These are phyloP conservation scores for Debaryomyces hansenii DNA, from an alignment of 805 yeast species.

Conservation along the genomic window DNA sequence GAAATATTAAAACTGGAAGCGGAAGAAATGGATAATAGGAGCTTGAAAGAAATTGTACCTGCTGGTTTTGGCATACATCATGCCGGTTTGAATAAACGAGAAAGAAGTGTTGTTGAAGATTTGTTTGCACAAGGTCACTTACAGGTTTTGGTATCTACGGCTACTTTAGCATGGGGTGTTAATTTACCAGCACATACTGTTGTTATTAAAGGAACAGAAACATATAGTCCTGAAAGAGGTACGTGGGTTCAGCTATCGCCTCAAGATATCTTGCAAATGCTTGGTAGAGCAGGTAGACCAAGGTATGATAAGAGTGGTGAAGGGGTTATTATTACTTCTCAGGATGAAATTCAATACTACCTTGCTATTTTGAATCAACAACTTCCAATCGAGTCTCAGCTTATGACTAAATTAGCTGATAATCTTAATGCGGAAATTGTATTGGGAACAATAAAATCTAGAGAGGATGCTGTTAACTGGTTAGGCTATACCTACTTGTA, in stretches of 20 bases:
- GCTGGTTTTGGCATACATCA: conserved; percentile 88
- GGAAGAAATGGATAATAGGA: conserved; percentile 51
- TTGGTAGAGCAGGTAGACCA: conserved; percentile 98
- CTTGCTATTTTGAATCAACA: conserved; percentile 89
- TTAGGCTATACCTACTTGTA: conserved; percentile 74
- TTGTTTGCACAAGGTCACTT: conserved; percentile 84
- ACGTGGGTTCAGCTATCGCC: conserved; percentile 90
- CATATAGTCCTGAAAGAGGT: conserved; percentile 88
- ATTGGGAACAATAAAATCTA: conserved; percentile 58
- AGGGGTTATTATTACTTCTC: conserved; percentile 89
- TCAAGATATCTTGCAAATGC: conserved; percentile 93
- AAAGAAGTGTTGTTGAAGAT: conserved; percentile 79
- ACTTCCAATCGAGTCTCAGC: conserved; percentile 87
- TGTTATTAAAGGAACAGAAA: conserved; percentile 88
- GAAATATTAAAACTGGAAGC: conserved; percentile 69
- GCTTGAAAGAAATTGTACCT: conserved; percentile 59
- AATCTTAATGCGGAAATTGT: conserved; percentile 85
- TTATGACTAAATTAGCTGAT: conserved; percentile 70
- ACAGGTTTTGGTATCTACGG: conserved; percentile 84
- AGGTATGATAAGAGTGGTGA: conserved; percentile 90
- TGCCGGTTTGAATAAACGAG: conserved; percentile 78
- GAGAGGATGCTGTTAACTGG: conserved; percentile 79
- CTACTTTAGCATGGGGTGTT: conserved; percentile 97
- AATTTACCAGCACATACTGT: conserved; percentile 95
- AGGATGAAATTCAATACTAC: conserved; percentile 82